These are phyloP conservation scores for Blastobotrys proliferans DNA, from an alignment of 1,139 yeast genomes.

Conservation along the genomic window DNA sequence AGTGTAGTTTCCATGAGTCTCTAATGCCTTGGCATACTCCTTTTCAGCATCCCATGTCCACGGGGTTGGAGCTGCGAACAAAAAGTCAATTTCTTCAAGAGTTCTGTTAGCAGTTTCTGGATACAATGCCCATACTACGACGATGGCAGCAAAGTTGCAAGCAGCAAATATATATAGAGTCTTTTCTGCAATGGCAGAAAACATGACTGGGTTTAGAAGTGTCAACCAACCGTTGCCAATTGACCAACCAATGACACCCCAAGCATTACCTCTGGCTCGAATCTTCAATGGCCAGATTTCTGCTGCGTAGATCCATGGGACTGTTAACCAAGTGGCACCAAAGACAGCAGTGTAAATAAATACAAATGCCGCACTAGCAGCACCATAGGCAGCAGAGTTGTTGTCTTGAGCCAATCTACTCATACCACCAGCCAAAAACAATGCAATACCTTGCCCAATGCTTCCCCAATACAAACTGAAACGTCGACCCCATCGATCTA, in stretches of 20 bases:
- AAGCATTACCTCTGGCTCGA: constrained; percentile 23
- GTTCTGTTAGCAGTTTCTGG: constrained; percentile 38
- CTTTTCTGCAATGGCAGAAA: constrained; percentile 35
- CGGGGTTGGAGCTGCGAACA: constrained; percentile 29
- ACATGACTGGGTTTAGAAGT: constrained; percentile 39
- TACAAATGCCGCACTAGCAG: constrained; percentile 38
- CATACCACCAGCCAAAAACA: constrained; percentile 39
- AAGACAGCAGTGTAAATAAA: constrained; percentile 36
- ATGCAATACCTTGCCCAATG: constrained; percentile 34
- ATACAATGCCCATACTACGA: constrained; percentile 40
- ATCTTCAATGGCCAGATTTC: constrained; percentile 20
- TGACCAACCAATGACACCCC: constrained; percentile 41
- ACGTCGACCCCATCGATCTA: constrained; percentile 36
- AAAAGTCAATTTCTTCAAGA: constrained; percentile 37
- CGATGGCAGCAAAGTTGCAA: constrained; percentile 30
- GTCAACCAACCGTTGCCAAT: constrained; percentile 42
- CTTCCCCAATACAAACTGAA: constrained; percentile 31
- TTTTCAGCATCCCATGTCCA: constrained; percentile 24
- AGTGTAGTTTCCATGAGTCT: constrained; percentile 13
- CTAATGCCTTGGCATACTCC: constrained; percentile 12
- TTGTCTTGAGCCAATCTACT: constrained; percentile 29
- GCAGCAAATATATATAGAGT: constrained; percentile 36
- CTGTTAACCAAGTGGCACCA: constrained; percentile 34
- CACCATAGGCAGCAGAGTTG: constrained; percentile 30
- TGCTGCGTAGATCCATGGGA: constrained; percentile 25